Evolutionary conservation across 352 stramenopile genomes (phyloP).

Genomic region (Phytophthora chlamydospora): DNA sequence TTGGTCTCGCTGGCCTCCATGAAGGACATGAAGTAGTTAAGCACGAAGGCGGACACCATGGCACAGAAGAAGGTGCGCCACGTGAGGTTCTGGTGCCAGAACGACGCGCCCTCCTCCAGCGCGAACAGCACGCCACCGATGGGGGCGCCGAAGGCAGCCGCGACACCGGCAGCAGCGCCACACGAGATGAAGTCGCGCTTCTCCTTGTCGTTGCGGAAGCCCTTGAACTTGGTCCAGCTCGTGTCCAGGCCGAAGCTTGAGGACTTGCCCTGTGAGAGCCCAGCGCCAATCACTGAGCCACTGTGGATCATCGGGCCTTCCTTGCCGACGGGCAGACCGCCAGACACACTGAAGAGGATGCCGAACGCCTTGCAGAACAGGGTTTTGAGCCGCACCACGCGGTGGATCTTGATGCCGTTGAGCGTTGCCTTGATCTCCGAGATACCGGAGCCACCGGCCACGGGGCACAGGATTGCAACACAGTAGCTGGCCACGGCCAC

Average conservation of each 20-base stretch:
- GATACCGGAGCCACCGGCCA: slow-evolving; percentile 96
- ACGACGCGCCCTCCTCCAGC: slow-evolving; percentile 97
- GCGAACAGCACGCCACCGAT: slow-evolving; percentile 98
- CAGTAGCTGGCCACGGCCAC: slow-evolving; percentile 90
- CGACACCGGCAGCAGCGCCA: slow-evolving; percentile 96
- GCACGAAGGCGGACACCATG: slow-evolving; percentile 90
- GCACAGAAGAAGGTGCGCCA: slow-evolving; percentile 98
- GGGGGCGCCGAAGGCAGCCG: slow-evolving; percentile 96
- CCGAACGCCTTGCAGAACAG: slow-evolving; percentile 95
- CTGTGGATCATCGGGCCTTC: slow-evolving; percentile 93
- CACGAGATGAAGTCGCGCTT: slow-evolving; percentile 98
- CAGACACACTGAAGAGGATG: slow-evolving; percentile 86
- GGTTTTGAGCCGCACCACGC: slow-evolving; percentile 96
- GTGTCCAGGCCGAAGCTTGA: slow-evolving; percentile 89
- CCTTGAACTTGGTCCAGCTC: slow-evolving; percentile 90
- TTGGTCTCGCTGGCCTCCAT: slow-evolving; percentile 58
- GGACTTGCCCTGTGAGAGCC: slow-evolving; percentile 94
- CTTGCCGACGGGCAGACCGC: slow-evolving; percentile 81
- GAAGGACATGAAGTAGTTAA: slow-evolving; percentile 89
- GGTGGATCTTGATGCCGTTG: slow-evolving; percentile 98
- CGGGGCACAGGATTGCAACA: slow-evolving; percentile 95
- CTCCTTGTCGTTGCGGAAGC: slow-evolving; percentile 95
- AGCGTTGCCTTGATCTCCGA: slow-evolving; percentile 98
- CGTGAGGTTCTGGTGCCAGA: slow-evolving; percentile 98
- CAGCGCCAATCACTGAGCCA: slow-evolving; percentile 93